These are phyloP conservation scores for Kodamaea kaohsiungensis DNA, from an alignment of 805 yeast genomes.

Conservation along the genomic window DNA sequence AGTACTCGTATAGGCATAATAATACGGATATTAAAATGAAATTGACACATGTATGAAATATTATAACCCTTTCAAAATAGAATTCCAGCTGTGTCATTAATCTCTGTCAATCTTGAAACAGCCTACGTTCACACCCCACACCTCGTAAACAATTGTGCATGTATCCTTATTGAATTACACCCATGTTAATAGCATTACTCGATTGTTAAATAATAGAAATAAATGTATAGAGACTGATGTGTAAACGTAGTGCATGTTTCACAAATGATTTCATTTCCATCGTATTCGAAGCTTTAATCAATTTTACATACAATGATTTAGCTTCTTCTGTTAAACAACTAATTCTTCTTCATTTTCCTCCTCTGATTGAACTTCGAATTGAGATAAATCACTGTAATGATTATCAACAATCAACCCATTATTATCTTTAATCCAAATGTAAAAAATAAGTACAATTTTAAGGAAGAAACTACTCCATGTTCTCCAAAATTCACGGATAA, in stretches of 20 bases:
- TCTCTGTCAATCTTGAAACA: background rate
- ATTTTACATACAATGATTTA: background rate
- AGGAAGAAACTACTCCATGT: slow-evolving; percentile 13
- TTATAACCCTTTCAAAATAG: no score
- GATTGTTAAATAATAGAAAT: background rate
- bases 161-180: background rate
- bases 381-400: background rate
- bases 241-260: background rate
- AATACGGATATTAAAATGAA: no score
- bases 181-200: background rate
- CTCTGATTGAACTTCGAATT: slow-evolving; percentile 4
- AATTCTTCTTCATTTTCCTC: slow-evolving; percentile 3
- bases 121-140: background rate
- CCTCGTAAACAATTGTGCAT: background rate
- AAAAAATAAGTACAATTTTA: slow-evolving; percentile 19
- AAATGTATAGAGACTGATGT: background rate
- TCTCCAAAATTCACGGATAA: slow-evolving; percentile 11
- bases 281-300: background rate
- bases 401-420: slow-evolving; percentile 27
- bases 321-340: background rate
- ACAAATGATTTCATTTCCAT: background rate
- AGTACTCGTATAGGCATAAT: no score
- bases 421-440: slow-evolving; percentile 33
- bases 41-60: no score
- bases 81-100: no score